A percentile compares a stretch with the other conserved stretches of the same genome.
Conservation (phyloP, 345 rosid species). For the Populus deltoides region DNA sequence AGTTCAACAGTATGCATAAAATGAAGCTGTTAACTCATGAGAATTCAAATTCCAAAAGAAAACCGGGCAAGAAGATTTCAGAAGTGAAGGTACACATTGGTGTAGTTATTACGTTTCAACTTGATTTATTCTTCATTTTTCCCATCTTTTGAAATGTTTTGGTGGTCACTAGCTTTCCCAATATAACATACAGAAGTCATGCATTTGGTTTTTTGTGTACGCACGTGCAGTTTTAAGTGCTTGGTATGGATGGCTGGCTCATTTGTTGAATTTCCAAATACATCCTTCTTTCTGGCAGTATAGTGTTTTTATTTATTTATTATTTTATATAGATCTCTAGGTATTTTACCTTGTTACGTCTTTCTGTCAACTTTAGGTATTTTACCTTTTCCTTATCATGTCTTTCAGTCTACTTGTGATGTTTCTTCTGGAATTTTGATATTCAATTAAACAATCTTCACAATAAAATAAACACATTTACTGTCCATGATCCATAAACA, state of each 20-base stretch:
- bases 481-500: too few species aligned
- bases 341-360: neutral
- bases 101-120: neutral
- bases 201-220: neutral
- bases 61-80: slow-evolving; percentile 45
- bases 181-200: neutral
- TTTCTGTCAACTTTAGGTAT: neutral
- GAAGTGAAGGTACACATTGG: slow-evolving; percentile 61
- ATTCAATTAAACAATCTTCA: neutral
- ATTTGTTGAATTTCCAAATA: neutral
- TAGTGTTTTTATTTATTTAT: neutral
- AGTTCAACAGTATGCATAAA: slow-evolving; percentile 38
- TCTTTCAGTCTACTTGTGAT: neutral
- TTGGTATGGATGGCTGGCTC: neutral
- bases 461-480: neutral
- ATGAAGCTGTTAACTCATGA: slow-evolving; percentile 40
- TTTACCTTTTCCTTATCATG: neutral
- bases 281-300: neutral
- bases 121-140: neutral
- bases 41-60: slow-evolving; percentile 42
- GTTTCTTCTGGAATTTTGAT: neutral
- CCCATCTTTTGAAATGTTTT: neutral
- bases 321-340: neutral
- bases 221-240: neutral
- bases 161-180: neutral